These are phyloP conservation scores for Rhodotorula toruloides DNA, from an alignment of 768 basidiomycete species.

Conservation along the genomic window DNA sequence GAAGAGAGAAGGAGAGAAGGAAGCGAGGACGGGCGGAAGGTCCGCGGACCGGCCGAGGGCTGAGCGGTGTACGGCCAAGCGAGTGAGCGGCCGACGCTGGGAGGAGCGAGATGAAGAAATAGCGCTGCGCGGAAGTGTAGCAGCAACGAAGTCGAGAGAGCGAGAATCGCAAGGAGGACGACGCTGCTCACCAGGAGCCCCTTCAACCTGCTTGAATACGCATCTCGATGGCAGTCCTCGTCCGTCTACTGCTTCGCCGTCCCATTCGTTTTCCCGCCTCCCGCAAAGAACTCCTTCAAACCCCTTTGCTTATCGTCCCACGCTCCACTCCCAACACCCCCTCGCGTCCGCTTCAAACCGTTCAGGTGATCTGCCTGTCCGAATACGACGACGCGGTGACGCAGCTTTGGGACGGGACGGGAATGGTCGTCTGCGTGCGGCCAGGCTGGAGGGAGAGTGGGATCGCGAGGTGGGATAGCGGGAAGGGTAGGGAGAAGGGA, in stretches of 20 bases:
- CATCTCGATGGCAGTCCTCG: no score
- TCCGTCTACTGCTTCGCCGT: not conserved
- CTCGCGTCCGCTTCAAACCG: slow-evolving; percentile 47
- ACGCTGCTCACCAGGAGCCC: no score
- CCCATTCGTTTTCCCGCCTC: slow-evolving; percentile 43
- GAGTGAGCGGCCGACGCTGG: not conserved
- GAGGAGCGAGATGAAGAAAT: not conserved
- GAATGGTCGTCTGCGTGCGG: slow-evolving; percentile 14
- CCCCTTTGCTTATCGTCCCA: slow-evolving; percentile 49
- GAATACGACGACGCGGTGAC: slow-evolving; percentile 40
- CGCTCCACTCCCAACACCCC: slow-evolving; percentile 48
- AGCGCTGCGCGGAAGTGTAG: no score
- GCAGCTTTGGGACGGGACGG: slow-evolving; percentile 37
- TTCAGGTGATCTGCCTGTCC: slow-evolving; percentile 48
- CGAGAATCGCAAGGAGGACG: no score
- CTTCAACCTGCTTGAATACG: no score
- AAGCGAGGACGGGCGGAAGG: no score
- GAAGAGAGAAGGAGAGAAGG: no score
- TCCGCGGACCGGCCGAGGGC: no score
- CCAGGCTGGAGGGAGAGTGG: slow-evolving; percentile 8
- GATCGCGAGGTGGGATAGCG: slow-evolving; percentile 24
- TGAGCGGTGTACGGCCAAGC: no score
- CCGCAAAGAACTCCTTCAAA: slow-evolving; percentile 48
- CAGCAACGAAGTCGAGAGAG: no score
- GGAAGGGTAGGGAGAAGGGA: slow-evolving; percentile 17